A percentile compares a stretch with the other conserved stretches of the same genome.
These are phyloP conservation scores for Eucalyptus guilfoylei DNA, from an alignment of 345 rosid species.

Conservation along the genomic window DNA sequence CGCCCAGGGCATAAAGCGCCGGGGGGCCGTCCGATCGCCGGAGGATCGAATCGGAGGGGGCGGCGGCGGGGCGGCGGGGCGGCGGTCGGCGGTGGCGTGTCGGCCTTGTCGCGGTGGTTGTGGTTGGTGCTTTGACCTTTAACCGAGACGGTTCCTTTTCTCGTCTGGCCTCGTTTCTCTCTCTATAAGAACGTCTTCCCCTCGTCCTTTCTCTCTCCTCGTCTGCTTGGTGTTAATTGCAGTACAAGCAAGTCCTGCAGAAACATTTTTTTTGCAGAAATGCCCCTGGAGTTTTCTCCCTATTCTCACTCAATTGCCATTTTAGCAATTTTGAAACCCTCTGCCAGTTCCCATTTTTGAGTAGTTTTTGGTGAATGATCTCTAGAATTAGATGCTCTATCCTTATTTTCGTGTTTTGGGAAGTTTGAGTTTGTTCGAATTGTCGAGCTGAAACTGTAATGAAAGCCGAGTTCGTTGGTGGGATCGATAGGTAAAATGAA, in stretches of 20 bases:
- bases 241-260: neutral
- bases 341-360: neutral
- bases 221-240: slow-evolving; percentile 4
- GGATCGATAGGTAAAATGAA: neutral
- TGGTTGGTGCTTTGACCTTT: slow-evolving; percentile 10
- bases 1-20: slow-evolving; percentile 31
- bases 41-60: neutral
- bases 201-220: neutral
- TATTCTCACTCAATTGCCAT: neutral
- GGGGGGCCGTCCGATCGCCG: neutral
- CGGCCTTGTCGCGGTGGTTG: slow-evolving; percentile 2
- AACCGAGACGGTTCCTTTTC: slow-evolving; percentile 2
- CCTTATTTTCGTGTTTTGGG: neutral
- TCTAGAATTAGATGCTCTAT: neutral
- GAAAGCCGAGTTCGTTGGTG: rapidly evolving
- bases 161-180: neutral
- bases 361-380: neutral
- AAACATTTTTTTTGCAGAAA: neutral
- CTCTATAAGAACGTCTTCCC: slow-evolving; percentile 20
- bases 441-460: neutral
- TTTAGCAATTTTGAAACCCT: neutral
- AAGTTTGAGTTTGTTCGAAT: neutral
- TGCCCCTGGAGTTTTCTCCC: neutral
- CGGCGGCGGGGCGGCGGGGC: neutral
- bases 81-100: neutral